phyloP scores from a whole-genome alignment of 2,329 filamentous ascomycete genomes.

The Paraconiothyrium sp. region DNA sequence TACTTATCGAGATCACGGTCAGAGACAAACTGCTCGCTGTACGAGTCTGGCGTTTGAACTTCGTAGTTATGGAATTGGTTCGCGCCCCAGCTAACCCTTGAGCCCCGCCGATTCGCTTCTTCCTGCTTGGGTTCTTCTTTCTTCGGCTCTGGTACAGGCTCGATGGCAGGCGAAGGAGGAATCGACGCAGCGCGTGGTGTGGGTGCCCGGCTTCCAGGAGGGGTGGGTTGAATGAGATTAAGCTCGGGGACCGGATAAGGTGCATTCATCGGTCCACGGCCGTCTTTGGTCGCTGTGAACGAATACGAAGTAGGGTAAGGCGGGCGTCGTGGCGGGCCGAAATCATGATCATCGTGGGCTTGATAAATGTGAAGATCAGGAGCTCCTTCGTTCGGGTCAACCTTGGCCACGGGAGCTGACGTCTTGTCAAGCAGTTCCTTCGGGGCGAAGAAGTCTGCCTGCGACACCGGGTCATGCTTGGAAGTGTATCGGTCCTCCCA shows the following conservation, averaged over 20 bases:
- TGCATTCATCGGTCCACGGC: slow-evolving; percentile 35
- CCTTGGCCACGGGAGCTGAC: slow-evolving; percentile 45
- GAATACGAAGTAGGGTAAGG: slow-evolving; percentile 51
- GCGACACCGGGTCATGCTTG: slow-evolving; percentile 47
- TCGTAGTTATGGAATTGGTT: slow-evolving; percentile 59
- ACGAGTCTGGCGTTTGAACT: slow-evolving; percentile 56
- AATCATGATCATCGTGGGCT: slow-evolving; percentile 49
- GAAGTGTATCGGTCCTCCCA: slow-evolving; percentile 52
- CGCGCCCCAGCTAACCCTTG: slow-evolving; percentile 59
- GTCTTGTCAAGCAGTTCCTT: slow-evolving; percentile 53
- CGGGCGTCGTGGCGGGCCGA: slow-evolving; percentile 37
- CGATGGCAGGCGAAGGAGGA: slow-evolving; percentile 46
- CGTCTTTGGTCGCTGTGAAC: slow-evolving; percentile 54
- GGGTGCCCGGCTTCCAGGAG: slow-evolving; percentile 60
- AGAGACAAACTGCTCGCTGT: slow-evolving; percentile 49
- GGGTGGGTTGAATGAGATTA: slow-evolving; percentile 67
- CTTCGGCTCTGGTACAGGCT: slow-evolving; percentile 33
- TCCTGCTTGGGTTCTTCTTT: slow-evolving; percentile 34
- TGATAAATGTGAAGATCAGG: slow-evolving; percentile 55
- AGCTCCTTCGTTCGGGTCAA: slow-evolving; percentile 56
- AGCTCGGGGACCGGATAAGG: slow-evolving; percentile 62
- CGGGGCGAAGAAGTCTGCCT: slow-evolving; percentile 60
- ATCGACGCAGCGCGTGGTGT: slow-evolving; percentile 47
- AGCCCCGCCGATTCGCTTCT: slow-evolving; percentile 35
- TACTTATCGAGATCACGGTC: slow-evolving; percentile 39